A percentile compares a stretch with the other conserved stretches of the same genome.
Evolutionary conservation across 495 filamentous ascomycete genomes (phyloP).

Genomic region (Rhypophila decipiens): DNA sequence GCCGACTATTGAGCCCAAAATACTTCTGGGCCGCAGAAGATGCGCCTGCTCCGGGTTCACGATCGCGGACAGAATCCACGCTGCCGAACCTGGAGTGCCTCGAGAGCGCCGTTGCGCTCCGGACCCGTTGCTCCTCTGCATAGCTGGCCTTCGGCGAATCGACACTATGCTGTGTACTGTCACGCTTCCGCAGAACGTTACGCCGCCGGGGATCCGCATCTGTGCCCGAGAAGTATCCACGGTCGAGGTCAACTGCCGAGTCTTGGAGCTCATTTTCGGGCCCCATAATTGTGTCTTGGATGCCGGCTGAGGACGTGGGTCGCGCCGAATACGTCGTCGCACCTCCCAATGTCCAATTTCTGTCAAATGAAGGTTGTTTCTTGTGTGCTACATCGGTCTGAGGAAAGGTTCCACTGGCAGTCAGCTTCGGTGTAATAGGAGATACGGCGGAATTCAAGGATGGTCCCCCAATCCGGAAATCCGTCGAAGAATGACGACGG

Average conservation of each 20-base stretch:
- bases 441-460: constrained; percentile 15
- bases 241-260: constrained; percentile 60
- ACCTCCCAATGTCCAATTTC: constrained; percentile 75
- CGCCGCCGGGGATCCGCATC: constrained; percentile 70
- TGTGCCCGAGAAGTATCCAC: constrained; percentile 89
- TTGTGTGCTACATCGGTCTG: constrained; percentile 46
- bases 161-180: constrained; percentile 49
- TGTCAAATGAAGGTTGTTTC: constrained; percentile 84
- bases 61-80: constrained; percentile 50
- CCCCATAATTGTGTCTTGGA: constrained; percentile 28
- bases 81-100: constrained; percentile 77
- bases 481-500: constrained; percentile 85
- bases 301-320: constrained; percentile 39
- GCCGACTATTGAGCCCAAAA: constrained; percentile 46
- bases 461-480: constrained; percentile 49
- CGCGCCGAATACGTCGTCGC: constrained; percentile 27
- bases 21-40: constrained; percentile 54
- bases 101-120: constrained; percentile 53
- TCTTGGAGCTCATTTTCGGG: constrained; percentile 30
- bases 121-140: constrained; percentile 60
- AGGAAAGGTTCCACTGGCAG: constrained; percentile 27
- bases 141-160: constrained; percentile 59
- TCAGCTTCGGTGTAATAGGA: constrained; percentile 27
- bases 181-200: constrained; percentile 77
- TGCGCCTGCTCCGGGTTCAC: constrained; percentile 26